Evolutionary conservation across 805 yeast species (phyloP), one percentile per base, ranked within the genome.

Genomic region (Metschnikowia corniflorae): DNA sequence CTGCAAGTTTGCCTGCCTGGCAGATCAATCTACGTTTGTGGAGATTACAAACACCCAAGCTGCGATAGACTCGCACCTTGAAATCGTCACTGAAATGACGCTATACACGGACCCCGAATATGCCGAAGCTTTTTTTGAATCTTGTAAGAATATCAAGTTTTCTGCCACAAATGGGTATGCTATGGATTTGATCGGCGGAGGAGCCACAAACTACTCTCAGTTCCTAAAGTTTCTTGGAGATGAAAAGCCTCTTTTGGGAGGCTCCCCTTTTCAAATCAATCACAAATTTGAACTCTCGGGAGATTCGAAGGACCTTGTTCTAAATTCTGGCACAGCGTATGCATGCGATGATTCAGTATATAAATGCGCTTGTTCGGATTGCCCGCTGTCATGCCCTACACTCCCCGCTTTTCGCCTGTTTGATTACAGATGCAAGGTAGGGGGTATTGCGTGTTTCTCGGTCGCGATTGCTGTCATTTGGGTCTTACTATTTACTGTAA

Each of bases 111-210:
- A 75, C 40, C 68, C 75, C 1, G 51, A 51, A 1, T 77, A 78
- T 67, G 96, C 95, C 0, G 51, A 68, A 0, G 65, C 52, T 2
- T 78, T 91, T 51, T 91, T 67, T 55, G 83, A 88, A 39, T 86
- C 96, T 2, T 91, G 98, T 64, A 84, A 84, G 49, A 78, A 81
- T 44, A 82, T 91, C 56, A 88, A 91, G 61, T 89, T 93, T 58
- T 79, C 91, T 3, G 96, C 96, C 6, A 88, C 97, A 2, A 91
- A 89, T 59, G 96, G 97, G 2, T 86, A 75, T 51, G 97, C 96
- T 7, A 88, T 91, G 97, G 97, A 91, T 55, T 70, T 91, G 26
- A 81, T 91, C 27, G 98, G 98, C 6, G 98, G 98, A n/a, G 97
- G 97, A 2, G 97, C 97, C 2, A 73, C 70, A 37, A 76, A 80